Base-by-base conservation (phyloP, 108 stramenopile species). In the Stephanodiscus triporus region DNA sequence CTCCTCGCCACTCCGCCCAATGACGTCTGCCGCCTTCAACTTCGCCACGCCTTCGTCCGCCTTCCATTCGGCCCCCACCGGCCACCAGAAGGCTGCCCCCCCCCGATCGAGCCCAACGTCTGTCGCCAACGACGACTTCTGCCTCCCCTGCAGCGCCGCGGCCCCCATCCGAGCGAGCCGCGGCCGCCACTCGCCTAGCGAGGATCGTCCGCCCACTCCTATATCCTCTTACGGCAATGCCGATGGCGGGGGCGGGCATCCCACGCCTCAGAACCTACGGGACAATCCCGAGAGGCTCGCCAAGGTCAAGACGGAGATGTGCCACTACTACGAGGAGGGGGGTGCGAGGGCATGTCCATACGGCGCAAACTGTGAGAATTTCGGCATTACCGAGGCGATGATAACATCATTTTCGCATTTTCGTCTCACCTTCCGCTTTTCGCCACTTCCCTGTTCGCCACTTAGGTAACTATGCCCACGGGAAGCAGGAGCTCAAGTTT, bases 251-350 rank as follows among this genome's bases (percentile, higher is more conserved):
- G 56, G 57, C 20, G 57, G 47, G 14, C 56, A 59, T 43, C 68
- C 76, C 9, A 76, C 76, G 17, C 76, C 76, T 45, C 76, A 76
- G 49, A 76, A 76, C 49, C 62, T 76, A 0, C 61, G 76, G 20
- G 76, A 76, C 38, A 69, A 76, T 34, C 76, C 67, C 3, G 76
- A 76, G 53, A 60, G 76, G 6, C 68, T 53, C 17, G 76, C 76
- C 13, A 76, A 76, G 45, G 67, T 76, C 37, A 76, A 76, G 50
- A 76, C 68, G n/a, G 74, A 75, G 34, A 45, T 75, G 27, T 75
- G 74, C 38, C 64, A 50, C 22, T 67, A 45, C 34, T 67, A 11
- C 20, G 49, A 67, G 32, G 58, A 59, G 38, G 71, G 77, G 13
- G 55, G 51, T 26, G 9, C 55, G 5, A 62, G 53, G 38, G 32